Evolutionary conservation across 2,329 filamentous ascomycete species (phyloP).

Genomic region (Emmonsiellopsis sp.): DNA sequence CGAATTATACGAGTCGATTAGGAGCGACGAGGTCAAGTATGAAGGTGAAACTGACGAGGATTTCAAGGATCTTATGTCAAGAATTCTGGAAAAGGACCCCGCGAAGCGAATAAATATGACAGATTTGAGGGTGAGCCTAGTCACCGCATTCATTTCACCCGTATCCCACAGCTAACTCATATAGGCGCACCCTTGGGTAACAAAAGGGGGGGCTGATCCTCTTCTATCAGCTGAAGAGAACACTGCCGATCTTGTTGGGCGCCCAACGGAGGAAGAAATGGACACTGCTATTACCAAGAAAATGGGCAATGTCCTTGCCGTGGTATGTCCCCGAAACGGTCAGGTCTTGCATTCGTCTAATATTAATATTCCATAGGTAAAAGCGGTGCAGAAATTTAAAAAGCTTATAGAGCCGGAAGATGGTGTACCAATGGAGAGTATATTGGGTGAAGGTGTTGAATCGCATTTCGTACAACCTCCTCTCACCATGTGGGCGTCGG

Average conservation of each 20-base stretch:
- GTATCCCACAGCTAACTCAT: slow-evolving; percentile 6
- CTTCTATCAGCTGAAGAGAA: slow-evolving; percentile 79
- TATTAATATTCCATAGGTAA: slow-evolving; percentile 49
- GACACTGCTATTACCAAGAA: slow-evolving; percentile 84
- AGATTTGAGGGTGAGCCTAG: slow-evolving; percentile 62
- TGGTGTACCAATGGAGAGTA: slow-evolving; percentile 45
- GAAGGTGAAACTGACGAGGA: slow-evolving; percentile 54
- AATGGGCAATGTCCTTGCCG: slow-evolving; percentile 75
- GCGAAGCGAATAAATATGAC: slow-evolving; percentile 72
- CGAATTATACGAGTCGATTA: slow-evolving; percentile 84
- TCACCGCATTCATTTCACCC: background rate
- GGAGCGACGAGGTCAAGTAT: slow-evolving; percentile 55
- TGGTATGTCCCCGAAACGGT: slow-evolving; percentile 42
- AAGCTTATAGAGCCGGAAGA: slow-evolving; percentile 53
- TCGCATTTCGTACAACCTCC: slow-evolving; percentile 50
- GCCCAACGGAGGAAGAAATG: slow-evolving; percentile 82
- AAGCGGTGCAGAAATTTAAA: slow-evolving; percentile 86
- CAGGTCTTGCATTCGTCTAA: too few relatives aligned
- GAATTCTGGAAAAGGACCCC: slow-evolving; percentile 76
- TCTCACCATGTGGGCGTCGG: slow-evolving; percentile 37
- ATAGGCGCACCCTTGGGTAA: slow-evolving; percentile 90
- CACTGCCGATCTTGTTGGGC: slow-evolving; percentile 66
- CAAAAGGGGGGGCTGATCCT: slow-evolving; percentile 64
- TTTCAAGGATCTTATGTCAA: slow-evolving; percentile 65
- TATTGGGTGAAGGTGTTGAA: slow-evolving; percentile 46